phyloP scores from a whole-genome alignment of 2,329 filamentous ascomycete species.

The Botrytis fragariae region DNA sequence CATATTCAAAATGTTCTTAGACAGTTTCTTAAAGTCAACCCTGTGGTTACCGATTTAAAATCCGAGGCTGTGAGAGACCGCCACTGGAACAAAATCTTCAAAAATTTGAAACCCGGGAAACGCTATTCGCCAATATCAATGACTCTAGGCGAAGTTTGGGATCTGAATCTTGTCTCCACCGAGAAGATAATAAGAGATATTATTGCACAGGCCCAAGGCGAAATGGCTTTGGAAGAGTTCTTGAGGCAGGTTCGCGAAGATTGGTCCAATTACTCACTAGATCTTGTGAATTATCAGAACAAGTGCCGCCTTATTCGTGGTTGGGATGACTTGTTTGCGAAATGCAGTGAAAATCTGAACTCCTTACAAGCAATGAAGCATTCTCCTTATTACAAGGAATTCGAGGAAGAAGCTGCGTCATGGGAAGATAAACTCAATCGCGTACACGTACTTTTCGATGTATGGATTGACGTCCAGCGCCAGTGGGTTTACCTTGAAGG shows the following conservation, averaged over 20 bases:
- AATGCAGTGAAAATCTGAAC: constrained; percentile 97
- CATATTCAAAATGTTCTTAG: constrained; percentile 91
- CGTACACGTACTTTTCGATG: constrained; percentile 95
- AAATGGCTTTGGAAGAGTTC: constrained; percentile 98
- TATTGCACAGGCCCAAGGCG: constrained; percentile 91
- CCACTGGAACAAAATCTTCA: constrained; percentile 98
- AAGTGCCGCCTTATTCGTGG: constrained; percentile 96
- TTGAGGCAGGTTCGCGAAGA: constrained; percentile 93
- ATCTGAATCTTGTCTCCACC: constrained; percentile 83
- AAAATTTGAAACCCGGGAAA: constrained; percentile 86
- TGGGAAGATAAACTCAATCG: constrained; percentile 99
- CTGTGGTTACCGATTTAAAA: constrained; percentile 83
- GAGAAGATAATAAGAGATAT: constrained; percentile 89
- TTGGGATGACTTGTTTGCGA: constrained; percentile 97
- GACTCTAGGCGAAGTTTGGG: constrained; percentile 98
- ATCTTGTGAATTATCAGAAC: constrained; percentile 95
- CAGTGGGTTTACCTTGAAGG: constrained; percentile 99
- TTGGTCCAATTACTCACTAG: constrained; percentile 92
- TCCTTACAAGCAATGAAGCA: constrained; percentile 98
- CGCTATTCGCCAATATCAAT: constrained; percentile 92
- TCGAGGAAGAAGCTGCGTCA: constrained; percentile 91
- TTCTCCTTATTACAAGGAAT: constrained; percentile 98
- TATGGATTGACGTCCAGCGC: constrained; percentile 99
- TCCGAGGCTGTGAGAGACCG: constrained; percentile 94
- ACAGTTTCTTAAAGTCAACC: constrained; percentile 86